These are phyloP conservation scores for Casuarina equisetifolia DNA, from an alignment of 306 rosid species.

Conservation along the genomic window DNA sequence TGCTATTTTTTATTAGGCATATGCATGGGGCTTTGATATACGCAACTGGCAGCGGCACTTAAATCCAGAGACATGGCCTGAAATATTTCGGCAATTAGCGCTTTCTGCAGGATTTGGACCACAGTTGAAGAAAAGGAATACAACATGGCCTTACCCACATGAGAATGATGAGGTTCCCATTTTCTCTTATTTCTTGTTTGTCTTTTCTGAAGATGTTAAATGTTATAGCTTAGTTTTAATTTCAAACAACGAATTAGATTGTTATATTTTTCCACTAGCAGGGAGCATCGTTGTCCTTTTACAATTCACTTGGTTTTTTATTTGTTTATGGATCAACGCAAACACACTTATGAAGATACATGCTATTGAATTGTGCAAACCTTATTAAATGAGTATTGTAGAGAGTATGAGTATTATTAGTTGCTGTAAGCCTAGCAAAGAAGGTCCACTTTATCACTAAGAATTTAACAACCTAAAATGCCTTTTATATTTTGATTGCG, in stretches of 20 bases:
- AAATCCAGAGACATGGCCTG: constrained; percentile 95
- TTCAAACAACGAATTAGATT: neutral
- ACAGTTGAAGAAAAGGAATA: constrained; percentile 70
- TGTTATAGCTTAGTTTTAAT: neutral
- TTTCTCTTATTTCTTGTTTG: constrained; percentile 16
- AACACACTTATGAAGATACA: too few relatives aligned
- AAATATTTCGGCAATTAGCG: constrained; percentile 87
- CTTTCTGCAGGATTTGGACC: constrained; percentile 97
- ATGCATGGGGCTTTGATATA: constrained; percentile 98
- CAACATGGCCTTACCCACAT: constrained; percentile 62
- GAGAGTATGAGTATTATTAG: too few relatives aligned
- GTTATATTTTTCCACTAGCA: neutral
- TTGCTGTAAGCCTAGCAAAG: too few relatives aligned
- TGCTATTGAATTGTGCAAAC: neutral
- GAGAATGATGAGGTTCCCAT: constrained; percentile 74
- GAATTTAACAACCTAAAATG: too few relatives aligned
- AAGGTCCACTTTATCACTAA: too few relatives aligned
- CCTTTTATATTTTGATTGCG: too few relatives aligned
- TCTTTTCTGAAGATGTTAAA: neutral
- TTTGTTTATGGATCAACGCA: too few relatives aligned
- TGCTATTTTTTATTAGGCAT: constrained; percentile 57
- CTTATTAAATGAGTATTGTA: neutral
- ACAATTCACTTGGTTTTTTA: neutral
- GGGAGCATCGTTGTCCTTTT: neutral
- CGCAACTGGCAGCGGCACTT: constrained; percentile 93